These are phyloP conservation scores for Mycena maculata DNA, from an alignment of 768 basidiomycete genomes.

Conservation along the genomic window DNA sequence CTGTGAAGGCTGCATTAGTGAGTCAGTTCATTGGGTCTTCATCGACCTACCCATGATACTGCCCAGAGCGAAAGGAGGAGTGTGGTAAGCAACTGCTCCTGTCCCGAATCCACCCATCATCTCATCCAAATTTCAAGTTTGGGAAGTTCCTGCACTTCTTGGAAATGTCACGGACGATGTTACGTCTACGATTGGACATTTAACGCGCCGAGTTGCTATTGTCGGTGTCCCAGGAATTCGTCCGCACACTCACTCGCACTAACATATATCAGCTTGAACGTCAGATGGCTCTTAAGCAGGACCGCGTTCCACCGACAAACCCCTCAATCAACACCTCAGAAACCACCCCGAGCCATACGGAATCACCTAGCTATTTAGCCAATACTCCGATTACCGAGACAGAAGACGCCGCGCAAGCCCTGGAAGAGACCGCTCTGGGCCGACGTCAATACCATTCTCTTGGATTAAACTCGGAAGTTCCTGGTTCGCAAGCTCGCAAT, in stretches of 20 bases:
- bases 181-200: slow-evolving; percentile 11
- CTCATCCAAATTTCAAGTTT: slow-evolving; percentile 1
- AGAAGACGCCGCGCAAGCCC: slow-evolving; percentile 21
- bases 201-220: slow-evolving; percentile 17
- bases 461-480: slow-evolving; percentile 16
- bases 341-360: background rate
- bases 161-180: slow-evolving; percentile 23
- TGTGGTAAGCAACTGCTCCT: background rate
- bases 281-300: slow-evolving; percentile 18
- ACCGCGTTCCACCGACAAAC: background rate
- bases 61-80: slow-evolving; percentile 19
- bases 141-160: slow-evolving; percentile 16
- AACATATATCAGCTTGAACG: slow-evolving; percentile 14
- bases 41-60: background rate
- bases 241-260: background rate
- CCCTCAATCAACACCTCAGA: background rate
- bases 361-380: slow-evolving; percentile 2
- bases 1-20: slow-evolving; percentile 24
- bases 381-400: slow-evolving; percentile 14
- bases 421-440: slow-evolving; percentile 17
- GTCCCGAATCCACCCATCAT: background rate
- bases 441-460: slow-evolving; percentile 19
- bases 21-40: background rate
- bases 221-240: slow-evolving; percentile 2
- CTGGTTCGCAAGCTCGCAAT: slow-evolving; percentile 7